Conservation (phyloP, 495 filamentous ascomycete species). For the Hypomontagnella submonticulosa region DNA sequence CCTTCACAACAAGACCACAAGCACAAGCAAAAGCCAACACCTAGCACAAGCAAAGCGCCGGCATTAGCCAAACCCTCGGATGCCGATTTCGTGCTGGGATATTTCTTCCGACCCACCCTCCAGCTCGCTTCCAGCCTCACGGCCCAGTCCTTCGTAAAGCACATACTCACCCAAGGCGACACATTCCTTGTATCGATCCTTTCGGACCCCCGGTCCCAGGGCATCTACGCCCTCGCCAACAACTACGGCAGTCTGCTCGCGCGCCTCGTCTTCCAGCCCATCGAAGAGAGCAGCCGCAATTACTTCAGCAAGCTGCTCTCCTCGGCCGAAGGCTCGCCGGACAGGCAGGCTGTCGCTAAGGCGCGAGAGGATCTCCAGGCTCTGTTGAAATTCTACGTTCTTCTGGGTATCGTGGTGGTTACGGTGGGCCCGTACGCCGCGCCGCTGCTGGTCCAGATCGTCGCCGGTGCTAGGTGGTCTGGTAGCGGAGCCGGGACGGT, state of each 20-base stretch:
- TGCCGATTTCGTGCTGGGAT: slow-evolving; percentile 64
- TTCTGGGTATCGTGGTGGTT: slow-evolving; percentile 74
- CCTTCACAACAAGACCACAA: slow-evolving; percentile 5
- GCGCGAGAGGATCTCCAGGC: slow-evolving; percentile 59
- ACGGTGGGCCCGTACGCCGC: slow-evolving; percentile 78
- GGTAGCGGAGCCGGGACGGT: slow-evolving; percentile 69
- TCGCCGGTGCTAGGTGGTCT: slow-evolving; percentile 81
- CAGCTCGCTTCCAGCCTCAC: slow-evolving; percentile 79
- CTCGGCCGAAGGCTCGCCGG: slow-evolving; percentile 29
- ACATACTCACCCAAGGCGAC: slow-evolving; percentile 93
- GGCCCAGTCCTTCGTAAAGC: slow-evolving; percentile 88
- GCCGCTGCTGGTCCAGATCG: slow-evolving; percentile 72
- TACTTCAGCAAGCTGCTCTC: slow-evolving; percentile 82
- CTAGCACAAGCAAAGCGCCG: slow-evolving; percentile 24
- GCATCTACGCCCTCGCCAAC: slow-evolving; percentile 90
- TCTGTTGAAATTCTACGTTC: slow-evolving; percentile 69
- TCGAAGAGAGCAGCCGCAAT: slow-evolving; percentile 90
- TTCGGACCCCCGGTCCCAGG: slow-evolving; percentile 80
- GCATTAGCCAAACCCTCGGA: background rate
- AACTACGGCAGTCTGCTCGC: slow-evolving; percentile 95
- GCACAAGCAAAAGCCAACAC: no score
- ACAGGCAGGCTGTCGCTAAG: slow-evolving; percentile 42
- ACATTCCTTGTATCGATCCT: slow-evolving; percentile 83
- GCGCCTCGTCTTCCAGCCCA: slow-evolving; percentile 90
- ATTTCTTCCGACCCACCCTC: slow-evolving; percentile 73